Percentiles rank a stretch among this genome's conserved stretches.
phyloP scores from a whole-genome alignment of 2,329 filamentous ascomycete genomes.

The Ascochyta viciae-villosae region DNA sequence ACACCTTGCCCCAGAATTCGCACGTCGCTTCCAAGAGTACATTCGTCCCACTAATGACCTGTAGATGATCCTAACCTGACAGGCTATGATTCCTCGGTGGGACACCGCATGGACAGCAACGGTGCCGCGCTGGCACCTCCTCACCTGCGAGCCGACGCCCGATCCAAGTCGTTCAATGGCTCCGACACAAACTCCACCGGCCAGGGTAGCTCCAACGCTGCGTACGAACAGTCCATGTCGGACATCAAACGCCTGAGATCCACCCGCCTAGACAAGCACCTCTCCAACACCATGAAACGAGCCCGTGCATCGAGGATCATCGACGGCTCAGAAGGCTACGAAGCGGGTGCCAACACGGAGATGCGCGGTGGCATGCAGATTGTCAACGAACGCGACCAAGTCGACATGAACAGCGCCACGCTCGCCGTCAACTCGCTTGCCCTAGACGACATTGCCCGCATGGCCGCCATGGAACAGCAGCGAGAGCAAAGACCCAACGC shows the following conservation, averaged over 20 bases:
- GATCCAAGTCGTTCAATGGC: slow-evolving; percentile 77
- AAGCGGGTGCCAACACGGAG: slow-evolving; percentile 72
- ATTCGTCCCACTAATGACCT: slow-evolving; percentile 40
- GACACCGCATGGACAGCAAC: slow-evolving; percentile 61
- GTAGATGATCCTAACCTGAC: slow-evolving; percentile 73
- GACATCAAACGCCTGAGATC: slow-evolving; percentile 92
- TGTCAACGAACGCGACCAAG: slow-evolving; percentile 78
- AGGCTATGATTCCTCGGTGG: slow-evolving; percentile 71
- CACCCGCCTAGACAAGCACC: slow-evolving; percentile 89
- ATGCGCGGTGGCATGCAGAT: slow-evolving; percentile 72
- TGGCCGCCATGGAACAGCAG: slow-evolving; percentile 94
- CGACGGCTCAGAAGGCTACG: slow-evolving; percentile 79
- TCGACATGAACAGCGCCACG: slow-evolving; percentile 78
- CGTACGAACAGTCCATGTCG: slow-evolving; percentile 94
- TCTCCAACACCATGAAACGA: slow-evolving; percentile 91
- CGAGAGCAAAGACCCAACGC: slow-evolving; percentile 85
- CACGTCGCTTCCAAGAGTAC: slow-evolving; percentile 39
- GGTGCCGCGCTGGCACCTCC: slow-evolving; percentile 58
- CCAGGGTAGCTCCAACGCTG: slow-evolving; percentile 64
- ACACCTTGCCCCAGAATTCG: slow-evolving; percentile 40
- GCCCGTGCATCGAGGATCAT: slow-evolving; percentile 91
- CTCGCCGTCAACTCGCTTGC: slow-evolving; percentile 92
- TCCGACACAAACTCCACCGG: slow-evolving; percentile 61
- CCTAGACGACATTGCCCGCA: slow-evolving; percentile 92
- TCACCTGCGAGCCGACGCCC: slow-evolving; percentile 68